Evolutionary conservation across 148 eudicot genomes (phyloP).

Genomic region (Rhododendron ferrugineum): DNA sequence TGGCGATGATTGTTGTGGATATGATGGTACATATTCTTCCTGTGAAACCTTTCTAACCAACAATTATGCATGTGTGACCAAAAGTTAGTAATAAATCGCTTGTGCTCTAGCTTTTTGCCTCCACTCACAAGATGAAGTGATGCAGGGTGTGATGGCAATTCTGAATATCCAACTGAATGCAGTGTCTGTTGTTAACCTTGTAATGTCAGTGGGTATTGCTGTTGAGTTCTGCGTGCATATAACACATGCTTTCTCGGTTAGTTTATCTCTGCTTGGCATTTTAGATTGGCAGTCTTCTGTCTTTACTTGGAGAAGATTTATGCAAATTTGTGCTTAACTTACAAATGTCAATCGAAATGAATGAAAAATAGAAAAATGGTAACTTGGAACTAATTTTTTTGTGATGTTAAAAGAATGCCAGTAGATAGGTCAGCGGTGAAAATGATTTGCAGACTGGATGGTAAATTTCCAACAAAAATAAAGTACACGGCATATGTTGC

Average conservation of each 20-base stretch:
- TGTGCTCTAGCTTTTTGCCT: background rate
- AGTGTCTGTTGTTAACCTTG: constrained; percentile 94
- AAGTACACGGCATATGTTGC: background rate
- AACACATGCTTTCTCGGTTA: constrained; percentile 97
- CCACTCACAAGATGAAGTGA: constrained; percentile 17
- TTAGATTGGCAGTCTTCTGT: background rate
- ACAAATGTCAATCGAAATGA: background rate
- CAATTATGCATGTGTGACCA: background rate
- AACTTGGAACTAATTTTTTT: background rate
- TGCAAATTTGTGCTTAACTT: background rate
- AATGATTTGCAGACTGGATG: background rate
- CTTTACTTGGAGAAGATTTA: background rate
- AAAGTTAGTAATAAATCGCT: background rate
- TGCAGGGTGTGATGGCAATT: constrained; percentile 98
- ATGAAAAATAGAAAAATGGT: background rate
- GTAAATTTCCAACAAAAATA: background rate
- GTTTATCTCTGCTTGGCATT: constrained; percentile 23
- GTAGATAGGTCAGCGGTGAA: background rate
- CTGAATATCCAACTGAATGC: constrained; percentile 91
- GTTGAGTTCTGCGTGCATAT: constrained; percentile 99
- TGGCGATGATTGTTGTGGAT: constrained; percentile 88
- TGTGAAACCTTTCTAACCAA: constrained; percentile 5
- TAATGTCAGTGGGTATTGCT: constrained; percentile 95
- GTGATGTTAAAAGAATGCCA: background rate
- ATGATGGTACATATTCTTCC: constrained; percentile 57